These are phyloP conservation scores for Magnusiomyces tetraspermus DNA, from an alignment of 1,139 yeast species.

Conservation along the genomic window DNA sequence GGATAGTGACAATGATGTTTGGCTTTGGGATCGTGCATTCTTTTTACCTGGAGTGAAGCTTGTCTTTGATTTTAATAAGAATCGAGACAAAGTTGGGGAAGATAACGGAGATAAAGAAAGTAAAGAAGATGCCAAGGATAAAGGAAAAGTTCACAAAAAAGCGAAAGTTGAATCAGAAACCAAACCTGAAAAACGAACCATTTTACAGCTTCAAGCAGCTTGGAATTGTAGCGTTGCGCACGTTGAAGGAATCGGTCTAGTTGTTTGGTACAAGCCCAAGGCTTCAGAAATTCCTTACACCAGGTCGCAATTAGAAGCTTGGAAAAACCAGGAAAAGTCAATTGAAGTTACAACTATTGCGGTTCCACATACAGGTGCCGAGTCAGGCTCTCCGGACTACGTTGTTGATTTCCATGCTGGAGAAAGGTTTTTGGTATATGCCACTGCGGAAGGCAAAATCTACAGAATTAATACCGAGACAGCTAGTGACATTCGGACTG, in stretches of 20 bases:
- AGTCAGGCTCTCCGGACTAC: constrained; percentile 23
- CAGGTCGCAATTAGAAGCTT: constrained; percentile 34
- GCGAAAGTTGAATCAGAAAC: constrained; percentile 9
- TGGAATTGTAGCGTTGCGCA: constrained; percentile 56
- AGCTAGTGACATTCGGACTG: not conserved
- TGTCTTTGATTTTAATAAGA: constrained; percentile 31
- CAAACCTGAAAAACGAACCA: constrained; percentile 3
- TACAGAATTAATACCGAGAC: constrained; percentile 19
- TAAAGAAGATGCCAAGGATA: too few species aligned
- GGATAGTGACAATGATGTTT: constrained; percentile 43
- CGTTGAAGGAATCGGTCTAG: constrained; percentile 44
- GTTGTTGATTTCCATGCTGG: constrained; percentile 53
- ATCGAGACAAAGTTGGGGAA: not conserved
- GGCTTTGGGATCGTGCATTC: constrained; percentile 49
- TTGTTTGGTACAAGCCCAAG: constrained; percentile 48
- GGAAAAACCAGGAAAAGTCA: constrained; percentile 2
- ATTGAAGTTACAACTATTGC: constrained; percentile 6
- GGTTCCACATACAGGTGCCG: constrained; percentile 17
- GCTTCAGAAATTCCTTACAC: constrained; percentile 31
- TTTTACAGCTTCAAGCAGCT: constrained; percentile 27
- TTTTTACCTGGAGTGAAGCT: constrained; percentile 39
- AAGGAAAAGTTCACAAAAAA: too few species aligned
- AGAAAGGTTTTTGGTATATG: constrained; percentile 42
- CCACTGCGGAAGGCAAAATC: constrained; percentile 41
- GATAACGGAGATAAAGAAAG: too few species aligned